Percentiles rank a stretch among this genome's conserved stretches.
Evolutionary conservation across 345 rosid species (phyloP).

Genomic region (Anacardium occidentale): DNA sequence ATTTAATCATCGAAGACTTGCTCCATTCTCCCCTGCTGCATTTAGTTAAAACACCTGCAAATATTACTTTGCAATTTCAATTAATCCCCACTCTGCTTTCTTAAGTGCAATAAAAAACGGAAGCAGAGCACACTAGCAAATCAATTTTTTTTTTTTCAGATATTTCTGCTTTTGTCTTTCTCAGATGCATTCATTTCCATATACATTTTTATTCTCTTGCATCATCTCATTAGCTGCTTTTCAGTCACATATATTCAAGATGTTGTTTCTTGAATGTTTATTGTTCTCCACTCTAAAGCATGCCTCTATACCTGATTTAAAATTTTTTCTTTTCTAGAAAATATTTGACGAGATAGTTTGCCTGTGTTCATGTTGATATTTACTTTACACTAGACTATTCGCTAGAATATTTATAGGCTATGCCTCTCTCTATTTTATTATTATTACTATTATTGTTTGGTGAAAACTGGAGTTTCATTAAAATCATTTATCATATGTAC

Average conservation of each 20-base stretch:
- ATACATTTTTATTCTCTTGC: not conserved
- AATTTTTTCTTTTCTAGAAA: not conserved
- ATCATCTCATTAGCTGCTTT: not conserved
- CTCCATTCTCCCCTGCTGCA: not conserved
- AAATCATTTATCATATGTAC: no score
- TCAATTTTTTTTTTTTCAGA: constrained; percentile 5
- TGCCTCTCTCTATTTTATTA: no score
- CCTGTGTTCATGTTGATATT: not conserved
- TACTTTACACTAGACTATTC: not conserved
- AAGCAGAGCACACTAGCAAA: not conserved
- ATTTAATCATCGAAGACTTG: not conserved
- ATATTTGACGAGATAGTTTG: not conserved
- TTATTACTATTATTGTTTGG: not conserved
- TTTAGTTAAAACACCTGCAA: constrained; percentile 3
- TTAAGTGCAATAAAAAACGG: not conserved
- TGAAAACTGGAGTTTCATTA: not conserved
- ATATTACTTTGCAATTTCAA: not conserved
- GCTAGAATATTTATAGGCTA: not conserved
- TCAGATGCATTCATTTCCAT: not conserved
- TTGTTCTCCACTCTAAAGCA: not conserved
- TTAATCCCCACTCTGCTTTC: not conserved
- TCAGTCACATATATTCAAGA: not conserved
- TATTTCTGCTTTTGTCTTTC: not conserved
- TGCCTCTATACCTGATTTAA: not conserved
- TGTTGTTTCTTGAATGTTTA: not conserved